These are phyloP conservation scores for Penicillium hordei DNA, from an alignment of 2,329 filamentous ascomycete species.

Conservation along the genomic window DNA sequence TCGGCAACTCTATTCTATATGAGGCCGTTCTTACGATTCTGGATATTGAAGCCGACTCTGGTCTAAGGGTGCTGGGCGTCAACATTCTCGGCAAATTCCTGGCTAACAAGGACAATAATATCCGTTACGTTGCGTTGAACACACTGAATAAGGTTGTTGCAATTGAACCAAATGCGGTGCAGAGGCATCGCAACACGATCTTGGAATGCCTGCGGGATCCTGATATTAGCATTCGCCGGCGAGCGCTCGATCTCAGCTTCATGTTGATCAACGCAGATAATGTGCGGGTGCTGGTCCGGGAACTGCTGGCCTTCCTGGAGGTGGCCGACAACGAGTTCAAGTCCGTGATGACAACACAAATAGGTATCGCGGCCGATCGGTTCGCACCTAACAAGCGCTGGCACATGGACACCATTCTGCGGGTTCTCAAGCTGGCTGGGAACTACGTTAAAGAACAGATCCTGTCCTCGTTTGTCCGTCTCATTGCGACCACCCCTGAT, in stretches of 20 bases:
- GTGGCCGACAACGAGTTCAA: slow-evolving; percentile 99
- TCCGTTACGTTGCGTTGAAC: slow-evolving; percentile 95
- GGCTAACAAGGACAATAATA: slow-evolving; percentile 98
- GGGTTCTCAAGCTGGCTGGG: slow-evolving; percentile 87
- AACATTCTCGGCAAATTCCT: slow-evolving; percentile 98
- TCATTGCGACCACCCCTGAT: slow-evolving; percentile 92
- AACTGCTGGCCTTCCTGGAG: slow-evolving; percentile 91
- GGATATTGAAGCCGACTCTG: slow-evolving; percentile 96
- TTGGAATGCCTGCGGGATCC: slow-evolving; percentile 93
- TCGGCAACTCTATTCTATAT: slow-evolving; percentile 96
- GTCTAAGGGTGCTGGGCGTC: slow-evolving; percentile 87
- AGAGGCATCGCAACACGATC: slow-evolving; percentile 95
- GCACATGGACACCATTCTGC: slow-evolving; percentile 97
- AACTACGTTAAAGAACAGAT: slow-evolving; percentile 99
- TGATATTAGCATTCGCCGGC: slow-evolving; percentile 93
- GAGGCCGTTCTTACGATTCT: slow-evolving; percentile 96
- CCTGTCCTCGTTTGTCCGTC: slow-evolving; percentile 89
- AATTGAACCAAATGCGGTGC: slow-evolving; percentile 95
- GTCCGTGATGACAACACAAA: slow-evolving; percentile 96
- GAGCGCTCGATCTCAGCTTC: slow-evolving; percentile 96
- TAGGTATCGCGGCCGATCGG: slow-evolving; percentile 92
- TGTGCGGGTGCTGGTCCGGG: slow-evolving; percentile 87
- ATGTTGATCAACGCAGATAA: slow-evolving; percentile 97
- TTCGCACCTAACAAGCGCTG: slow-evolving; percentile 96
- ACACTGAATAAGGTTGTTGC: slow-evolving; percentile 97